Conservation (phyloP, 257 asterid genomes). For the Nicotiana noctiflora region DNA sequence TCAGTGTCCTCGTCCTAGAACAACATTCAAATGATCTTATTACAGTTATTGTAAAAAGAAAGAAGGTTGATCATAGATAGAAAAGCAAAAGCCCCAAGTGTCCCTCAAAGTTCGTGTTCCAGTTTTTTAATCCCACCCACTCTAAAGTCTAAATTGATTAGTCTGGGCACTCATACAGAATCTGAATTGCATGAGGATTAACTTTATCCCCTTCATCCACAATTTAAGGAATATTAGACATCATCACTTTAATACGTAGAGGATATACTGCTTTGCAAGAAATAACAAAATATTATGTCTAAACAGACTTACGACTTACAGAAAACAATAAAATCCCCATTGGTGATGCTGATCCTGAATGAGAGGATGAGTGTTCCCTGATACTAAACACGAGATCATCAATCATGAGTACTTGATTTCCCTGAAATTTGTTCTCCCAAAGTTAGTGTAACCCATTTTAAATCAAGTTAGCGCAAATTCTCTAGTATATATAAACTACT, state of each 20-base stretch:
- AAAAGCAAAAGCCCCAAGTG: slow-evolving; percentile 9
- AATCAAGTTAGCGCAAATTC: background rate
- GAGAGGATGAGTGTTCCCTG: slow-evolving; percentile 42
- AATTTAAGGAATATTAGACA: background rate
- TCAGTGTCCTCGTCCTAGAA: slow-evolving; percentile 54
- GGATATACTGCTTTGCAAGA: background rate
- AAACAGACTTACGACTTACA: slow-evolving; percentile 33
- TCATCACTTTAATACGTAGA: background rate
- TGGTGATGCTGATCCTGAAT: slow-evolving; percentile 57
- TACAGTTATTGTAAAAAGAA: slow-evolving; percentile 12
- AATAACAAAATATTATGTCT: background rate
- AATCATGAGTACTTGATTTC: slow-evolving; percentile 20
- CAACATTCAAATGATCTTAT: slow-evolving; percentile 34
- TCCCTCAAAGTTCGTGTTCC: background rate
- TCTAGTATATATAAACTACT: background rate
- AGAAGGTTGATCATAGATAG: background rate
- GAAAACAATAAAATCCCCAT: slow-evolving; percentile 64
- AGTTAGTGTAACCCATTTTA: background rate
- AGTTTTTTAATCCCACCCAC: background rate
- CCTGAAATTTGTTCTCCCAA: slow-evolving; percentile 21
- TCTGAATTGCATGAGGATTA: background rate
- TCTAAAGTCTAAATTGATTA: background rate
- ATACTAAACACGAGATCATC: slow-evolving; percentile 61
- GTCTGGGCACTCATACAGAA: background rate
- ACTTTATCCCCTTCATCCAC: background rate